Conservation (phyloP, 2,329 filamentous ascomycete species). For the Xylariaceae sp. region DNA sequence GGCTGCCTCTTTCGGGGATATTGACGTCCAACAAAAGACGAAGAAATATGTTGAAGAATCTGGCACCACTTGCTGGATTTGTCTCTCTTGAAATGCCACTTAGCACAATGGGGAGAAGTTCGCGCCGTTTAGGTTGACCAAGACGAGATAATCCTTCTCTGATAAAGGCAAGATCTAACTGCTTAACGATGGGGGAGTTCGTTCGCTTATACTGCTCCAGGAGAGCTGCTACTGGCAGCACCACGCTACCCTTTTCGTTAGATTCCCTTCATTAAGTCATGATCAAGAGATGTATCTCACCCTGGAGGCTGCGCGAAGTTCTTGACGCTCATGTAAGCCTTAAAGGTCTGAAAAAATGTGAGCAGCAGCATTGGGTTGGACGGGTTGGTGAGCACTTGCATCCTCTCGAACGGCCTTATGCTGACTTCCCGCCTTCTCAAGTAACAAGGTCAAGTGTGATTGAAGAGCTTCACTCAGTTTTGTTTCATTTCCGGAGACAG, state of each 20-base stretch:
- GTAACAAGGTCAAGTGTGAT: conserved; percentile 71
- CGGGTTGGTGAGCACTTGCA: conserved; percentile 20
- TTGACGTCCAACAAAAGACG: conserved; percentile 66
- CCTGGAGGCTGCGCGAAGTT: conserved; percentile 49
- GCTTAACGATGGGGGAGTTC: conserved; percentile 68
- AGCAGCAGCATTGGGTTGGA: conserved; percentile 9
- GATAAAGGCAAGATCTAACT: conserved; percentile 84
- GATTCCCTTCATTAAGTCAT: conserved; percentile 4
- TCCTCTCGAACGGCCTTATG: conserved; percentile 66
- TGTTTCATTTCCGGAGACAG: conserved; percentile 66
- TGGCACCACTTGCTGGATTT: conserved; percentile 45
- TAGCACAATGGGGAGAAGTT: conserved; percentile 66
- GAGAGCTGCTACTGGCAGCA: conserved; percentile 77
- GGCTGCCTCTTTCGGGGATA: conserved; percentile 70
- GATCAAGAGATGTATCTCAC: conserved; percentile 30
- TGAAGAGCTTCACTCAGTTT: conserved; percentile 75
- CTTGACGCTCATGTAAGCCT: conserved; percentile 47
- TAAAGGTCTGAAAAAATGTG: conserved; percentile 40
- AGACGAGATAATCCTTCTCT: conserved; percentile 65
- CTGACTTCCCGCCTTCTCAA: conserved; percentile 82
- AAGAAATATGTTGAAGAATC: conserved; percentile 77
- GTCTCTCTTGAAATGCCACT: conserved; percentile 59
- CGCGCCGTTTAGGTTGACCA: conserved; percentile 56
- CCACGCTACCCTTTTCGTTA: conserved; percentile 46
- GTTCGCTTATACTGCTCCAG: conserved; percentile 85